Evolutionary conservation across 768 basidiomycete species (phyloP).

Genomic region (Boletus subcaerulescens): DNA sequence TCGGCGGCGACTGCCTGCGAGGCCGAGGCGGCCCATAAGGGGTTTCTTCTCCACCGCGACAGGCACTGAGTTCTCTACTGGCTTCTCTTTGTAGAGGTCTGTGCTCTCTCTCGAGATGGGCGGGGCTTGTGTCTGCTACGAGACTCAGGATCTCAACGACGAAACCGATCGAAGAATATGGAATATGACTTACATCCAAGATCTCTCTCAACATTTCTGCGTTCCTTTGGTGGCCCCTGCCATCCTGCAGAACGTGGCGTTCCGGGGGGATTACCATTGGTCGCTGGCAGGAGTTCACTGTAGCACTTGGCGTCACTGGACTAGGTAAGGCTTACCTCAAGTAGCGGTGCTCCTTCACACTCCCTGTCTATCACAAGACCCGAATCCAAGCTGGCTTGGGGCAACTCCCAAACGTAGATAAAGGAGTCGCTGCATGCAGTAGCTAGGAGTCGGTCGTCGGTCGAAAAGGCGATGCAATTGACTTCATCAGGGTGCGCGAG

Average conservation of each 20-base stretch:
- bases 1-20: conserved; percentile 1
- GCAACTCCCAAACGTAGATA: conserved; percentile 32
- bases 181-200: conserved; percentile 14
- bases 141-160: conserved; percentile 3
- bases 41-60: not conserved
- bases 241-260: not conserved
- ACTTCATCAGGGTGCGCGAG: conserved; percentile 26
- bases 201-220: conserved; percentile 11
- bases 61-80: conserved; percentile 5
- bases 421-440: conserved; percentile 30
- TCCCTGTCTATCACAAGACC: conserved; percentile 26
- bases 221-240: not conserved
- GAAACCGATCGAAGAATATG: not conserved
- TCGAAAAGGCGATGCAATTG: conserved; percentile 29
- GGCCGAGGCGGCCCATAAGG: conserved; percentile 5
- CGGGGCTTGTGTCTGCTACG: conserved; percentile 6
- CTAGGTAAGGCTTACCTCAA: conserved; percentile 20
- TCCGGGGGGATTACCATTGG: conserved; percentile 1
- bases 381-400: conserved; percentile 28
- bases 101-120: conserved; percentile 4
- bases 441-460: conserved; percentile 30
- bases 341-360: conserved; percentile 21
- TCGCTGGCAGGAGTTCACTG: conserved; percentile 12
- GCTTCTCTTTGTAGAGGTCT: conserved; percentile 3
- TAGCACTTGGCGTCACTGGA: not conserved